Conservation (phyloP, 257 asterid species). For the Solanum clarkiae region DNA sequence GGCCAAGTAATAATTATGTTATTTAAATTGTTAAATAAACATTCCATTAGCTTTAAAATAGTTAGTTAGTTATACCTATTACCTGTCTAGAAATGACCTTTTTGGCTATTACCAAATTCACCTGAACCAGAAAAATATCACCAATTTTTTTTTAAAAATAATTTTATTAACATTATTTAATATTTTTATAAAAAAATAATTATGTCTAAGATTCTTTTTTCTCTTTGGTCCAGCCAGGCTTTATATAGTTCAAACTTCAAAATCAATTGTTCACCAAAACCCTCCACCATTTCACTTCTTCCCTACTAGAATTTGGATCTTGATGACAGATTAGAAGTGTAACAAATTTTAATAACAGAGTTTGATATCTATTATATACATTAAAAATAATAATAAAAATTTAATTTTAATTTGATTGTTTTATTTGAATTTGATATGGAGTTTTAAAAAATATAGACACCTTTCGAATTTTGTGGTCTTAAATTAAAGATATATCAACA, state of each 20-base stretch:
- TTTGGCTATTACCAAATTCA: neutral
- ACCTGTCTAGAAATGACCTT: neutral
- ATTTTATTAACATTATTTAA: too few relatives aligned
- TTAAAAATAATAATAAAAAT: too few relatives aligned
- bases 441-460: too few relatives aligned
- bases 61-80: neutral
- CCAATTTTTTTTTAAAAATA: neutral
- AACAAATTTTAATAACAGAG: too few relatives aligned
- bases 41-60: neutral
- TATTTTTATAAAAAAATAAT: too few relatives aligned
- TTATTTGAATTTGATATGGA: too few relatives aligned
- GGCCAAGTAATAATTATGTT: neutral
- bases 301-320: neutral
- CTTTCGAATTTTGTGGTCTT: too few relatives aligned
- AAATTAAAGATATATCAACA: too few relatives aligned
- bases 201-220: neutral
- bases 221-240: neutral
- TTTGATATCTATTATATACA: too few relatives aligned
- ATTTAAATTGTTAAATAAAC: neutral
- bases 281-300: neutral
- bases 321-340: neutral
- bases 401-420: too few relatives aligned
- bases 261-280: neutral
- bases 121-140: neutral
- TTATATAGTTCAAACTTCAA: neutral